Base-by-base conservation (phyloP, 2,329 filamentous ascomycete species). In the Arthrobotrys entomopaga region DNA sequence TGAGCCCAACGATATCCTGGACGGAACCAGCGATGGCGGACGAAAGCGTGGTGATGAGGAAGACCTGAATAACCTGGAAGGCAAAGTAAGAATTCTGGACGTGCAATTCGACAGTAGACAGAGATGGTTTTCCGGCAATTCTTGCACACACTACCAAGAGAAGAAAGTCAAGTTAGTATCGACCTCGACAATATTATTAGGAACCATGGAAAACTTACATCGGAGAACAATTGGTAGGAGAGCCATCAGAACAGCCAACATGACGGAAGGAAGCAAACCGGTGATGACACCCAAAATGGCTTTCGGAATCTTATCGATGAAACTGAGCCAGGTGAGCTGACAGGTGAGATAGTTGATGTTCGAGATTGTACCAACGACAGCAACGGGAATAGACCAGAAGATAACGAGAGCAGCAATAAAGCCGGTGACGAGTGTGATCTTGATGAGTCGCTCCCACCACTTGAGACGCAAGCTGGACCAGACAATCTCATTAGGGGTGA, bases 71-170 rank as follows among this genome's bases (percentile, higher is more conserved):
- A 49, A 98, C 88, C 81, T 95, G 92, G 83, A 96, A 96, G 52
- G 87, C 88, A 79, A 97, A 99, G 84, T 96, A 98, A 78, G 88
- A 91, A 79, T 93, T 95, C 80, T 98, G 92, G 0, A 92, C 93
- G 70, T 92, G 93, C 7, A 98, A 84, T 81, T 99, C 95, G 15
- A 96, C 89, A 10, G 90, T 86, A 0, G 92, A 90, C 5, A 88
- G 81, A 0, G 92, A 95, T 0, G 93, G 92, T 75, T 91, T 91
- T 65, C 95, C 95, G 50, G 91, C 86, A 40, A 91, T 81, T 80
- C 88, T 93, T 76, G 93, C 93, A 24, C 70, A 74, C 80, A 92
- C 90, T 56, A 91, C 87, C n/a, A n/a, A n/a, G n/a, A n/a, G n/a
- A n/a, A n/a, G n/a, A 90, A 64, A 56, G 4, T 46, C 20, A 3